A percentile compares a stretch with the other conserved stretches of the same genome.
These are phyloP conservation scores for Colletotrichum viniferum DNA, from an alignment of 2,329 filamentous ascomycete genomes.

Conservation along the genomic window DNA sequence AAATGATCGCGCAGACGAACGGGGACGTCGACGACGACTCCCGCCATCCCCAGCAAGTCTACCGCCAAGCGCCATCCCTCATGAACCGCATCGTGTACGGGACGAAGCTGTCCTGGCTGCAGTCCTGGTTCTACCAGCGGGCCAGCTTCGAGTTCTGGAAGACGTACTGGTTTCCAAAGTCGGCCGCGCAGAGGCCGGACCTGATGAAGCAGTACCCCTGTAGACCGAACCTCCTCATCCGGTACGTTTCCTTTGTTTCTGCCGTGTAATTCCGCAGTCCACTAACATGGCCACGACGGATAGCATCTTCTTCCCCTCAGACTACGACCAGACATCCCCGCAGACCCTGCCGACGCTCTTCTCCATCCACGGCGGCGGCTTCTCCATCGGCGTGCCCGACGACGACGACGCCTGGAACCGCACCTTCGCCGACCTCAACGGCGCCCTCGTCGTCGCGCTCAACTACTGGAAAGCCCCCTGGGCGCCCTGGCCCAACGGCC, in stretches of 20 bases:
- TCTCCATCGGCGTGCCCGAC: conserved; percentile 44
- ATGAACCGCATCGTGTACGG: conserved; percentile 17
- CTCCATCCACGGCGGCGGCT: conserved; percentile 58
- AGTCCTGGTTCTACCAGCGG: conserved; percentile 13
- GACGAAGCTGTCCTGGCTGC: conserved; percentile 10
- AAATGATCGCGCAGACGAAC: not conserved
- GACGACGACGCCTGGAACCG: conserved; percentile 53
- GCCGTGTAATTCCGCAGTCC: not conserved
- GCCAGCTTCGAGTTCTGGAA: conserved; percentile 12
- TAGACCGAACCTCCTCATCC: conserved; percentile 15
- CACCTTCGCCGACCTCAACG: conserved; percentile 41
- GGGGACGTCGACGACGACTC: not conserved
- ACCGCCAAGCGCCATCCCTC: not conserved
- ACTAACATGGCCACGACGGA: rapidly evolving
- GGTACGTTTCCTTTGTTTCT: not conserved
- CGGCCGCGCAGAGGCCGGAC: conserved; percentile 3
- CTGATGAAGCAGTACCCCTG: conserved; percentile 22
- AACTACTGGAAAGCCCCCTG: conserved; percentile 53
- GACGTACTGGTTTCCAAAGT: conserved; percentile 11
- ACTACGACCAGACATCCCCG: conserved; percentile 33
- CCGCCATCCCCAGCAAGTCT: not conserved
- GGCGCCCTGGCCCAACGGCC: conserved; percentile 45
- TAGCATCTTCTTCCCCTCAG: conserved; percentile 44
- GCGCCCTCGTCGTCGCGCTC: conserved; percentile 49
- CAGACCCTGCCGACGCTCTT: conserved; percentile 46